Percentiles rank a stretch among this genome's conserved stretches.
These are phyloP conservation scores for Quercus bicolor DNA, from an alignment of 306 rosid species.

Conservation along the genomic window DNA sequence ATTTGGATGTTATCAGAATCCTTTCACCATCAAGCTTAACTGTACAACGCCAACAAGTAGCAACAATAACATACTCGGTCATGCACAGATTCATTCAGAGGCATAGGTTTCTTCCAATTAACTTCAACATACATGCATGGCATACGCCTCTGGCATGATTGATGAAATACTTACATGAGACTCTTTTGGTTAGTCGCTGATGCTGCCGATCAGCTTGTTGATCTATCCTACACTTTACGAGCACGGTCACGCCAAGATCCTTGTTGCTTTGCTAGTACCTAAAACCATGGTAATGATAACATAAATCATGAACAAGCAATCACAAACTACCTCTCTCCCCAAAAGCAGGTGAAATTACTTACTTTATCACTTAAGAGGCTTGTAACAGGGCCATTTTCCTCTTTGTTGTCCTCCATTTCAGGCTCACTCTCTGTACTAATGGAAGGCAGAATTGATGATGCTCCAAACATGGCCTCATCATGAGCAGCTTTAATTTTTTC, in stretches of 20 bases:
- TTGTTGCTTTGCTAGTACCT: constrained; percentile 81
- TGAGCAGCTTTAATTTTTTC: constrained; percentile 84
- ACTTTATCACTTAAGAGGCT: constrained; percentile 82
- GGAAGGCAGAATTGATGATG: constrained; percentile 38
- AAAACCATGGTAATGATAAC: constrained; percentile 19
- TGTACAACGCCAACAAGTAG: not conserved
- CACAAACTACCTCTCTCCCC: not conserved
- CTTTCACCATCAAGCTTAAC: not conserved
- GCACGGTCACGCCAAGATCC: constrained; percentile 96
- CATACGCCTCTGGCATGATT: not conserved
- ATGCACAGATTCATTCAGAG: not conserved
- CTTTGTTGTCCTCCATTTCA: constrained; percentile 42
- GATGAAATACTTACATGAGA: not conserved
- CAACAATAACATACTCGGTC: too few species aligned
- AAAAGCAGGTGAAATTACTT: constrained; percentile 3
- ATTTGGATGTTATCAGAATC: not conserved
- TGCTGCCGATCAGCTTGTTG: not conserved
- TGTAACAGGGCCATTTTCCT: constrained; percentile 46
- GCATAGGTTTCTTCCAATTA: not conserved
- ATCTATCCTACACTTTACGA: constrained; percentile 32
- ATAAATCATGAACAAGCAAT: not conserved
- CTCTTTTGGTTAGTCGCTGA: not conserved
- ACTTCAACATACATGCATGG: not conserved
- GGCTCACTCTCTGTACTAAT: constrained; percentile 42
- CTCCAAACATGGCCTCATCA: constrained; percentile 91